Evolutionary conservation across 2,329 filamentous ascomycete genomes (phyloP).

Genomic region (Phyllosticta ampelicida): DNA sequence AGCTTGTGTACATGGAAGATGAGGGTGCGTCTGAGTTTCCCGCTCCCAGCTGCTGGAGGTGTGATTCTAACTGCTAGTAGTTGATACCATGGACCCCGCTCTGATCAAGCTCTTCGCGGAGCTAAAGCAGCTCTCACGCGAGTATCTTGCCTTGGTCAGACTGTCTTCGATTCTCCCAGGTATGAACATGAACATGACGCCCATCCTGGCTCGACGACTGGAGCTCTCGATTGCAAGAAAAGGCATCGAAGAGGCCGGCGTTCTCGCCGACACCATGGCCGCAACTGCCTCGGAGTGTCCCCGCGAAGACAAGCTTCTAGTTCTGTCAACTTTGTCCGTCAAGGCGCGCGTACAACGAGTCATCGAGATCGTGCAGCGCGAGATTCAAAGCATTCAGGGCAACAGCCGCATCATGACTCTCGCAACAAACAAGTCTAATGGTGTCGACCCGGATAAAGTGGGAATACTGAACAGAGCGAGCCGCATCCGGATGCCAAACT

Average conservation of each 20-base stretch:
- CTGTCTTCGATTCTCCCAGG: constrained; percentile 76
- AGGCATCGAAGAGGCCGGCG: constrained; percentile 68
- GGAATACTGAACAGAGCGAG: constrained; percentile 17
- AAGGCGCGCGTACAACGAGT: constrained; percentile 70
- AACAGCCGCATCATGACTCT: constrained; percentile 78
- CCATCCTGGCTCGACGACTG: constrained; percentile 69
- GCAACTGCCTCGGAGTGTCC: constrained; percentile 79
- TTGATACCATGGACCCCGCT: constrained; percentile 47
- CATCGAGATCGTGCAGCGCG: constrained; percentile 70
- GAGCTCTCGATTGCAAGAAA: constrained; percentile 81
- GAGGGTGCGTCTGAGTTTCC: constrained; percentile 46
- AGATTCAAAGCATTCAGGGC: constrained; percentile 74
- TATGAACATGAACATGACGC: constrained; percentile 37
- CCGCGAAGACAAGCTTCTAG: constrained; percentile 81
- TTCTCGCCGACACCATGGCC: constrained; percentile 91
- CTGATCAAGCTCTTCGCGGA: constrained; percentile 63
- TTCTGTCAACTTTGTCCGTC: constrained; percentile 71
- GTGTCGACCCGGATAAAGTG: constrained; percentile 34
- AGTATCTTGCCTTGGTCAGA: constrained; percentile 73
- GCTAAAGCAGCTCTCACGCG: constrained; percentile 73
- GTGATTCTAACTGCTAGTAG: constrained; percentile 11
- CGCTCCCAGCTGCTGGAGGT: neutral
- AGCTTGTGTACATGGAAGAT: constrained; percentile 61
- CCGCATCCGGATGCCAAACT: constrained; percentile 7
- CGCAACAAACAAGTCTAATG: constrained; percentile 45